Evolutionary conservation across 2,329 filamentous ascomycete species (phyloP).

Genomic region (Trichoderma oligosporum): DNA sequence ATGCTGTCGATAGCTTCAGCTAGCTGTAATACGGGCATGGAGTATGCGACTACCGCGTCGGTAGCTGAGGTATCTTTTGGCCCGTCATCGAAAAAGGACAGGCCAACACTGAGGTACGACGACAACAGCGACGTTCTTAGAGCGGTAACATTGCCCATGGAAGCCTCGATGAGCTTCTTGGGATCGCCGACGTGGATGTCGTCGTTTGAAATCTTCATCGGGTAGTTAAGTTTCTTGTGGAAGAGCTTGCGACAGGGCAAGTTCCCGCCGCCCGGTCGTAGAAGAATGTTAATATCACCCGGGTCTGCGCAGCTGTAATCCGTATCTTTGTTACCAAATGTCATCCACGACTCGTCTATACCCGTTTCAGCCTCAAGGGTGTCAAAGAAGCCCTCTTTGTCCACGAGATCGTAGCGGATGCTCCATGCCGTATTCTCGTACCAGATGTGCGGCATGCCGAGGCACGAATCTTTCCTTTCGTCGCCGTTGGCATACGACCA

Average conservation of each 20-base stretch:
- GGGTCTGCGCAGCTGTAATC: background rate
- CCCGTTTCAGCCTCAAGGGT: conserved; percentile 20
- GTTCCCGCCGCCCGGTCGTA: background rate
- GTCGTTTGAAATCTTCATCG: too few species aligned
- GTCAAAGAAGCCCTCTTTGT: conserved; percentile 23
- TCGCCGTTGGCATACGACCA: background rate
- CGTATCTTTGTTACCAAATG: conserved; percentile 9
- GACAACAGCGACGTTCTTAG: too few species aligned
- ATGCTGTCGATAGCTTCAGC: conserved; percentile 27
- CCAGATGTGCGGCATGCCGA: background rate
- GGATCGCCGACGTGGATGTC: too few species aligned
- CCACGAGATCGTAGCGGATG: conserved; percentile 18
- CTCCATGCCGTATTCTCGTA: background rate
- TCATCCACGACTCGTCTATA: conserved; percentile 19
- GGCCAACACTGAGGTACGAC: too few species aligned
- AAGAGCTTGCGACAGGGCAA: too few species aligned
- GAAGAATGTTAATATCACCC: background rate
- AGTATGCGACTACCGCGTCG: background rate
- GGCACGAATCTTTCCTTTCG: background rate
- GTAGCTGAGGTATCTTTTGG: background rate
- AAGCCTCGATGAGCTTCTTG: too few species aligned
- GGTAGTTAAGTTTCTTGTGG: too few species aligned
- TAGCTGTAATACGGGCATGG: conserved; percentile 27
- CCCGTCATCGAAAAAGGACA: background rate
- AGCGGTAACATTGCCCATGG: too few species aligned